Evolutionary conservation across 352 stramenopile species (phyloP).

Genomic region (Globisporangium perplexum): DNA sequence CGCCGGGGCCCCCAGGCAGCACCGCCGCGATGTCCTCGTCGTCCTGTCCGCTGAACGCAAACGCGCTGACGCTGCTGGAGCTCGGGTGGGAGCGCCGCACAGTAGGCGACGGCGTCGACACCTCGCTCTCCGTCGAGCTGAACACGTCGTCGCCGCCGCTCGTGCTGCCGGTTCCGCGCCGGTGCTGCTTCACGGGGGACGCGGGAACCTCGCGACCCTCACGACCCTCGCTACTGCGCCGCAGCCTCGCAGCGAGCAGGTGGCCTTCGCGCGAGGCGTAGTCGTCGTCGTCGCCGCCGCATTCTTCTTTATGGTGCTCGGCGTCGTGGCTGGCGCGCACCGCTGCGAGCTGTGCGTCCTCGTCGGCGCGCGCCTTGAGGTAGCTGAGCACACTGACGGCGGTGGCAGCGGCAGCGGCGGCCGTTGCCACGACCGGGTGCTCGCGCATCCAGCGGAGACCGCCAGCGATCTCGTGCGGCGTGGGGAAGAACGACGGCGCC

Average conservation of each 20-base stretch:
- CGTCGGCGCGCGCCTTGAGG: conserved; percentile 32
- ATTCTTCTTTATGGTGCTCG: no score
- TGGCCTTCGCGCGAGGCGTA: neutral
- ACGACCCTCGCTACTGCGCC: no score
- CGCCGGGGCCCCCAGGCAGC: no score
- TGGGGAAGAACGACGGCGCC: conserved; percentile 74
- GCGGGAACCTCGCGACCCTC: conserved; percentile 2
- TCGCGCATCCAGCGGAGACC: conserved; percentile 67
- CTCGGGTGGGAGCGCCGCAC: conserved; percentile 10
- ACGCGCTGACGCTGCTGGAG: conserved; percentile 1
- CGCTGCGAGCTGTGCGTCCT: neutral
- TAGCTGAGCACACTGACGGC: conserved; percentile 69
- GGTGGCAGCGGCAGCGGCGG: conserved; percentile 55
- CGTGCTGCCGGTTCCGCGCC: conserved; percentile 16
- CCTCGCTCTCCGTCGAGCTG: conserved; percentile 62
- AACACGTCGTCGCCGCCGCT: conserved; percentile 37
- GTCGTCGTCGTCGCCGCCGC: neutral
- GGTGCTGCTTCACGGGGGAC: conserved; percentile 6
- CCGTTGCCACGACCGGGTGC: conserved; percentile 65
- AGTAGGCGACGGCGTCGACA: conserved; percentile 31
- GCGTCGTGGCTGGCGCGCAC: no score
- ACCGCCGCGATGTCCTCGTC: conserved; percentile 18
- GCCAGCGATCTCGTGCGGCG: conserved; percentile 68
- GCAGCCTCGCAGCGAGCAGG: no score
- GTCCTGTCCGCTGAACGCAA: conserved; percentile 18